phyloP scores from a whole-genome alignment of 2,329 filamentous ascomycete species.

The Venturia nashicola region DNA sequence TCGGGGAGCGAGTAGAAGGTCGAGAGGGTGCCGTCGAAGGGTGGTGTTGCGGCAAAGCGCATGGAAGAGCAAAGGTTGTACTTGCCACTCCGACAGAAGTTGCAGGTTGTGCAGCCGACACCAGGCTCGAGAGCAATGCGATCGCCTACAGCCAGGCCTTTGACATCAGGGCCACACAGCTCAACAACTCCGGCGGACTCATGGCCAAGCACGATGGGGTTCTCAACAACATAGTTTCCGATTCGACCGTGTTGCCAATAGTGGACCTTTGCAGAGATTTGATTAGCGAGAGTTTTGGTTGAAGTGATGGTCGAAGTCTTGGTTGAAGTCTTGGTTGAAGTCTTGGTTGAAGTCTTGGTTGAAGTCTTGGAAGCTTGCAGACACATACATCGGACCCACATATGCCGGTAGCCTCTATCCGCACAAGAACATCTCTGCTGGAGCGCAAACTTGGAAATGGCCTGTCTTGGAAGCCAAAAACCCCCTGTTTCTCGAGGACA shows the following conservation, averaged over 20 bases:
- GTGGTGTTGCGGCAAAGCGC: conserved; percentile 17
- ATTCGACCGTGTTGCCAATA: conserved; percentile 18
- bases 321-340: neutral
- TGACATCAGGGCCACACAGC: conserved; percentile 16
- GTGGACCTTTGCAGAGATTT: conserved; percentile 4
- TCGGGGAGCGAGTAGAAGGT: conserved; percentile 17
- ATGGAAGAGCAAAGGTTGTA: conserved; percentile 18
- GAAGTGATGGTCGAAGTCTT: too few relatives aligned
- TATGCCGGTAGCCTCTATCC: conserved; percentile 12
- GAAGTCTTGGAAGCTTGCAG: neutral
- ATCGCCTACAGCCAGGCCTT: conserved; percentile 16
- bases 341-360: neutral
- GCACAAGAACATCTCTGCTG: conserved; percentile 10
- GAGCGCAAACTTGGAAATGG: conserved; percentile 22
- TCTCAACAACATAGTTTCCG: conserved; percentile 15
- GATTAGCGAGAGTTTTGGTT: too few relatives aligned
- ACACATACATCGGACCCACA: conserved; percentile 11
- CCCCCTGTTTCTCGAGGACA: conserved; percentile 33
- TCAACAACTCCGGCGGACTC: conserved; percentile 18
- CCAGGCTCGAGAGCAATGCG: conserved; percentile 20
- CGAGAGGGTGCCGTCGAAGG: conserved; percentile 17
- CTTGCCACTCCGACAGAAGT: conserved; percentile 12
- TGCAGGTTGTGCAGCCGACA: conserved; percentile 14
- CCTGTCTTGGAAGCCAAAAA: conserved; percentile 34
- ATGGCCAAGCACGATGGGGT: conserved; percentile 19